These are phyloP conservation scores for Aspergillus texensis DNA, from an alignment of 2,329 filamentous ascomycete genomes.

Conservation along the genomic window DNA sequence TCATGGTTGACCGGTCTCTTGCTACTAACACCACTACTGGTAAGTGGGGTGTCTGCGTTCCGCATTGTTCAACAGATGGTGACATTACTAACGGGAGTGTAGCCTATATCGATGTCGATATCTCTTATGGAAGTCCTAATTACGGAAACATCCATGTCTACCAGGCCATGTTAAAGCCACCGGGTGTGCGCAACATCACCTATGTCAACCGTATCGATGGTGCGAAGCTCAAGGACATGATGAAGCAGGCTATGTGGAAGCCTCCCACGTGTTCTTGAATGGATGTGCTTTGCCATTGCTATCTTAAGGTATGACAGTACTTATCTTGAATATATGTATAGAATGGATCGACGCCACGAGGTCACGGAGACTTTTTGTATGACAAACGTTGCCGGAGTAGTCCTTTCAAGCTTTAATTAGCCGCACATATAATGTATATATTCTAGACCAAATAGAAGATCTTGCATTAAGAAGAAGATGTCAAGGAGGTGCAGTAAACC, in stretches of 20 bases:
- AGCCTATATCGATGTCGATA: constrained; percentile 50
- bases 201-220: constrained; percentile 45
- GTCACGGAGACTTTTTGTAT: no score
- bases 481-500: no score
- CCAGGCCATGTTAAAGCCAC: constrained; percentile 43
- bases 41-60: constrained; percentile 14
- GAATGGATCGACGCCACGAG: background rate
- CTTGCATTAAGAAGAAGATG: no score
- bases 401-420: no score
- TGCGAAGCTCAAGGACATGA: constrained; percentile 36
- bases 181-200: constrained; percentile 40
- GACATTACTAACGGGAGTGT: background rate
- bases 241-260: constrained; percentile 32
- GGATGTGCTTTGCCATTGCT: background rate
- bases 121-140: constrained; percentile 41
- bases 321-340: background rate
- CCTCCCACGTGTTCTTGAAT: constrained; percentile 15
- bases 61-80: background rate
- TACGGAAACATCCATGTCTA: constrained; percentile 51
- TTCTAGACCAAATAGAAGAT: no score
- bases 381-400: no score
- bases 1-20: constrained; percentile 40
- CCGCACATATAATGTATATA: no score
- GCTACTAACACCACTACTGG: constrained; percentile 41
- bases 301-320: background rate